A percentile compares a stretch with the other conserved stretches of the same genome.
Conservation (phyloP, 2,329 filamentous ascomycete species). For the Epichloe sibirici region DNA sequence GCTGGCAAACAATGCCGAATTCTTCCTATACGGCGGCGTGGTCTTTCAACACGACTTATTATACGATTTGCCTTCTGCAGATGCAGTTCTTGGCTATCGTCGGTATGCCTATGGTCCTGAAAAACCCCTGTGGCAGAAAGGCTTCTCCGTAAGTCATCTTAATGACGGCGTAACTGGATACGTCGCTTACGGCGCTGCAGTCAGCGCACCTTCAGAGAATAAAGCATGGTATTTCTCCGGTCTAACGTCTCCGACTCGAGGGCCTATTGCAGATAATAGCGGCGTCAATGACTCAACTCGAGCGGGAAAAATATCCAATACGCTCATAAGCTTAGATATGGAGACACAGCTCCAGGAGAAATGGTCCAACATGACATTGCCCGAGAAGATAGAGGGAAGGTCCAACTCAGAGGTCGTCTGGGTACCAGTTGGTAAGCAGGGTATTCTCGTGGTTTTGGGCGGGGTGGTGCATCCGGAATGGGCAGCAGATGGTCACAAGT, state of each 20-base stretch:
- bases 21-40: conserved; percentile 51
- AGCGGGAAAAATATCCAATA: conserved; percentile 38
- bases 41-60: conserved; percentile 24
- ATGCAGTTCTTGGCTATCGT: conserved; percentile 39
- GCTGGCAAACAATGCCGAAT: conserved; percentile 51
- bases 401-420: conserved; percentile 56
- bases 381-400: conserved; percentile 35
- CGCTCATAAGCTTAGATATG: conserved; percentile 51
- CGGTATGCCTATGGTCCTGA: conserved; percentile 37
- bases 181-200: conserved; percentile 50
- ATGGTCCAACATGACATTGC: conserved; percentile 48
- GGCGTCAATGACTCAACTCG: conserved; percentile 20
- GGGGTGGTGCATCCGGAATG: conserved; percentile 55
- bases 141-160: conserved; percentile 31
- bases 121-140: conserved; percentile 28
- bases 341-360: conserved; percentile 30
- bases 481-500: conserved; percentile 13
- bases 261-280: conserved; percentile 31
- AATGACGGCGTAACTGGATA: conserved; percentile 42
- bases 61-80: conserved; percentile 25
- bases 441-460: conserved; percentile 65
- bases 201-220: conserved; percentile 56
- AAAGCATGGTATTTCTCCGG: conserved; percentile 62
- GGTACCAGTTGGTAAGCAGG: conserved; percentile 66
- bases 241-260: conserved; percentile 36